A percentile compares a stretch with the other conserved stretches of the same genome.
Conservation (phyloP, 2,329 filamentous ascomycete genomes). For the Celoporthe dispersa region DNA sequence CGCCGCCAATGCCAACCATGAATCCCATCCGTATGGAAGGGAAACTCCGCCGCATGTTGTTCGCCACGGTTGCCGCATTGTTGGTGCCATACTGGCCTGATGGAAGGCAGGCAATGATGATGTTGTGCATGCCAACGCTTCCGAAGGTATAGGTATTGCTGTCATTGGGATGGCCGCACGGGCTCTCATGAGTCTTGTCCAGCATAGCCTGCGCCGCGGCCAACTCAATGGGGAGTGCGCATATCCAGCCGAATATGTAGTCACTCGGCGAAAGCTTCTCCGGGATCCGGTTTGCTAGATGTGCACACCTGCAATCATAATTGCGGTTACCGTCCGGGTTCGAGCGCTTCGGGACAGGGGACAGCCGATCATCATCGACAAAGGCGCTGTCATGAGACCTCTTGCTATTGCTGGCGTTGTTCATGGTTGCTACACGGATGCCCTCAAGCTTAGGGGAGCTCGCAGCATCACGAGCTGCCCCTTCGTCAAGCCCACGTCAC, state of each 20-base stretch:
- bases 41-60: conserved; percentile 37
- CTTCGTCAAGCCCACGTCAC: not conserved
- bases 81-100: conserved; percentile 35
- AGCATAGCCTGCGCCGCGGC: conserved; percentile 27
- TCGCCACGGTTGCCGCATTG: conserved; percentile 35
- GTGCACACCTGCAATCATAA: not conserved
- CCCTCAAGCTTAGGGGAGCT: not conserved
- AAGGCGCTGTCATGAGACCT: not conserved
- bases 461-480: not conserved
- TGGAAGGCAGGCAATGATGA: conserved; percentile 36
- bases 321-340: not conserved
- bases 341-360: not conserved
- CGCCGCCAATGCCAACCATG: conserved; percentile 42
- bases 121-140: conserved; percentile 15
- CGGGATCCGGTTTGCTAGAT: not conserved
- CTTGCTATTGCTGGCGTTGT: not conserved
- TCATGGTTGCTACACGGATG: not conserved
- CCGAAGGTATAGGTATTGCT: conserved; percentile 16
- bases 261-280: not conserved
- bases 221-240: conserved; percentile 23
- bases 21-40: conserved; percentile 36
- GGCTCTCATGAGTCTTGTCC: not conserved
- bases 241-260: conserved; percentile 25
- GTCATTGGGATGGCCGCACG: not conserved
- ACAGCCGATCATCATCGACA: not conserved